Conservation (phyloP, 2,329 filamentous ascomycete genomes). For the Cylindrodendrum hubeiense region DNA sequence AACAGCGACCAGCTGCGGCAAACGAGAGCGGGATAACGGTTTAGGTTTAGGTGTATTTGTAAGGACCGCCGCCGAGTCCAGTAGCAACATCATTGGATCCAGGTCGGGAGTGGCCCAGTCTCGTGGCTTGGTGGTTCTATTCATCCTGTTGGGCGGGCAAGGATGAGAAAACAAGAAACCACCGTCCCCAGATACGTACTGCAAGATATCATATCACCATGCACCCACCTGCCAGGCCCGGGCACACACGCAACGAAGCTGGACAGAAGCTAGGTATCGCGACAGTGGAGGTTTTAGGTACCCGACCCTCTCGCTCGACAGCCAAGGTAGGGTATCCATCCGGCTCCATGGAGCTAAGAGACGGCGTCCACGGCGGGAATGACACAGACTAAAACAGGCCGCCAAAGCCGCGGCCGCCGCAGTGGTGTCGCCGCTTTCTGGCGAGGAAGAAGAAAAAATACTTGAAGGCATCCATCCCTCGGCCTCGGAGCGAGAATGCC, state of each 20-base stretch:
- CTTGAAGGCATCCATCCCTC: constrained; percentile 2
- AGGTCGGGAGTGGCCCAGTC: neutral
- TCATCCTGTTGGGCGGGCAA: neutral
- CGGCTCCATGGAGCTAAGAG: constrained; percentile 2
- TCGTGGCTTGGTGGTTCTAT: neutral
- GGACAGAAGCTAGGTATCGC: neutral
- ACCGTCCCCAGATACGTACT: neutral
- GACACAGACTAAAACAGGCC: constrained; percentile 6
- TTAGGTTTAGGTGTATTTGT: neutral
- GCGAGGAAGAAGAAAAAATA: neutral
- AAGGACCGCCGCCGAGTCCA: neutral
- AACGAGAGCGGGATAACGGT: neutral
- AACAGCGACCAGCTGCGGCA: neutral
- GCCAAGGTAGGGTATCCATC: neutral
- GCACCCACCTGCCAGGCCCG: neutral
- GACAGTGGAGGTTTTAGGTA: neutral
- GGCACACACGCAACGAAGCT: neutral
- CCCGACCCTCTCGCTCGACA: neutral
- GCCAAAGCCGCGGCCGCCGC: constrained; percentile 12
- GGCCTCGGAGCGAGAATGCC: neutral
- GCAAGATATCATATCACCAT: neutral
- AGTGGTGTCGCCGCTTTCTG: neutral
- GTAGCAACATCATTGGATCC: neutral
- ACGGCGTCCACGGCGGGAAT: constrained; percentile 1
- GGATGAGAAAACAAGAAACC: neutral